These are phyloP conservation scores for Pythium grandisporangium DNA, from an alignment of 352 stramenopile genomes.

Conservation along the genomic window DNA sequence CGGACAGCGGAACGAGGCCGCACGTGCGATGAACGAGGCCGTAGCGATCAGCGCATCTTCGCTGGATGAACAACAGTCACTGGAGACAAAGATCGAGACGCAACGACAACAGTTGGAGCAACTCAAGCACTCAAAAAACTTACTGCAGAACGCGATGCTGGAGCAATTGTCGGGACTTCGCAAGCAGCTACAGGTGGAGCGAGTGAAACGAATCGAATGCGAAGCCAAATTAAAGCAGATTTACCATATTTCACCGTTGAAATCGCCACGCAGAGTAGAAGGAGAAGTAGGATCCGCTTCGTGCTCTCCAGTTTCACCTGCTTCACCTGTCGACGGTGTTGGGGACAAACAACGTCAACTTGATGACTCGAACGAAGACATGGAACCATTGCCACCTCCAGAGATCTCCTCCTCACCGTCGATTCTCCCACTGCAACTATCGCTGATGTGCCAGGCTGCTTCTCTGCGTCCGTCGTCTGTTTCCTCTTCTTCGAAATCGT, in stretches of 20 bases:
- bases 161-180: constrained; percentile 66
- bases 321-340: background rate
- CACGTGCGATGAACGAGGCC: constrained; percentile 77
- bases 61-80: constrained; percentile 63
- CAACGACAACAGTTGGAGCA: constrained; percentile 69
- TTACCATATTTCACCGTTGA: constrained; percentile 1
- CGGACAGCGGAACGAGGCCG: constrained; percentile 65
- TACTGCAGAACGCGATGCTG: constrained; percentile 78
- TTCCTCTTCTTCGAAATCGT: constrained; percentile 22
- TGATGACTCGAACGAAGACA: constrained; percentile 13
- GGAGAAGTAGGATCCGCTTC: too few species aligned
- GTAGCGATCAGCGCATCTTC: constrained; percentile 76
- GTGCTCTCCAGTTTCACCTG: too few species aligned
- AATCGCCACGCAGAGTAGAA: too few species aligned
- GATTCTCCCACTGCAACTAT: constrained; percentile 25
- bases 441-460: constrained; percentile 10
- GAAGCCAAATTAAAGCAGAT: constrained; percentile 64
- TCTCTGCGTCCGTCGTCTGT: constrained; percentile 6
- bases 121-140: constrained; percentile 63
- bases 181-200: constrained; percentile 70
- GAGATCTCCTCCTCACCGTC: constrained; percentile 23
- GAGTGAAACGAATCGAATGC: constrained; percentile 50
- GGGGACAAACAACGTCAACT: background rate
- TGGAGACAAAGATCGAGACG: constrained; percentile 44
- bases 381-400: constrained; percentile 38